Base-by-base conservation (phyloP, 2,329 filamentous ascomycete genomes). In the Conoideocrella luteorostrata region DNA sequence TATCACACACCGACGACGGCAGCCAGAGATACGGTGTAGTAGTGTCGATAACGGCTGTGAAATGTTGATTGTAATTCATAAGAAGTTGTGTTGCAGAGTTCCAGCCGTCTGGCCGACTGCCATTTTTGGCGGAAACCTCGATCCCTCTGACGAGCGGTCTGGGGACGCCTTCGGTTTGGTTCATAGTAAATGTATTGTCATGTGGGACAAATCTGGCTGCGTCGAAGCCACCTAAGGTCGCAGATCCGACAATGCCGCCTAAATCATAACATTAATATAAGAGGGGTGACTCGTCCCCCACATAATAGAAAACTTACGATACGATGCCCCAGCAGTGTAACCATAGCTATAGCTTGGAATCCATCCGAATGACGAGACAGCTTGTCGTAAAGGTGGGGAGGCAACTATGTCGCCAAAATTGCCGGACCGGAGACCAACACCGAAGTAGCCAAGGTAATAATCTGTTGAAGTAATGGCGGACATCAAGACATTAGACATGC, bases 331-430 rank as follows among this genome's bases (percentile, higher is more conserved):
- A 32, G 84, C 84, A 4, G 85, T 88, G 59, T 82, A 89, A 41
- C 82, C 84, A 57, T 85, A 88, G 33, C 82, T 86, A 49, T 86
- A 71, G 58, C 84, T 88, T 1, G 84, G 80, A 38, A 88, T 84
- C 45, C 65, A 67, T 7, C 75, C 75, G 45, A 74, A 70, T 10
- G 71, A 62, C 55, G 80, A 74, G 34, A 85, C 75, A 41, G 84
- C 64, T 56, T 81, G 62, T 51, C 75, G 64, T 55, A 82, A 56
- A 45, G 76, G 63, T 54, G 75, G 66, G 52, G 75, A 63, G 58
- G 74, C 66, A 45, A 74, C 58, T 56, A 65, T 65, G 47, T 64
- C 58, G 11, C 66, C 66, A 50, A 83, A 80, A 26, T 65, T 72
- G 38, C 75, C 74, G 12, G 71, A 68, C 2, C 68, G 71, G 38